Base-by-base conservation (phyloP, 805 yeast genomes). In the Hermanozyma aechmeae region DNA sequence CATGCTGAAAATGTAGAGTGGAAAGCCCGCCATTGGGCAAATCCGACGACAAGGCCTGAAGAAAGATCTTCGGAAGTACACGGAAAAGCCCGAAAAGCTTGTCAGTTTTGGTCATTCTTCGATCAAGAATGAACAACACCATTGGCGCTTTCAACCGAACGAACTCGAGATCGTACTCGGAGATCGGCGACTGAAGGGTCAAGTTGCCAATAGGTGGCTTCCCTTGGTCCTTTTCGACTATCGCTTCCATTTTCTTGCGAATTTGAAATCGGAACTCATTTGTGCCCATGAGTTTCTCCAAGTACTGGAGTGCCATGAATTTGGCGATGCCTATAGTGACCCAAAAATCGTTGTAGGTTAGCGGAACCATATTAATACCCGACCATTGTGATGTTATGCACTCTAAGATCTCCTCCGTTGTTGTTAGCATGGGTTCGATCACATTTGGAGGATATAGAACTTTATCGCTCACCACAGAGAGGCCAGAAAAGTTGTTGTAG, bases 11-110 rank as follows among this genome's bases (percentile, higher is more conserved):
- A 55, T 92, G 96, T 8, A 68, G 61, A 0, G 96, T 77, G 5
- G 93, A 78, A 15, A 89, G 52, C 11, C 76, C 68, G 9, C 92
- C 84, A 45, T 79, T 80, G 11, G 73, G 72, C 28, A 92, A 59
- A 44, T 92, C 98, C 12, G 94, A 95, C 6, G 95, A 83, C 95
- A 92, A 85, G 0, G 94, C 94, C 51, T 92, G 96, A 20, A 92
- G 56, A 38, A 89, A 84, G 15, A 92, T 62, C 43, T 89, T 92
- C 0, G 97, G 96, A 15, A 92, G 69, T 0, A 85, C 96, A 38
- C 98, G 73, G 3, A 87, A 75, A 35, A 92, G 61, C 2, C 98
- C 98, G 51, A 92, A 81, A 0, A 95, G 81, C 38, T 87, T 79
- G 49, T 93, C 97, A 1, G 96, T 85, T 48, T 92, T 92, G 1